Evolutionary conservation across 2,329 filamentous ascomycete species (phyloP).

Genomic region (Leptographium galeiforme): DNA sequence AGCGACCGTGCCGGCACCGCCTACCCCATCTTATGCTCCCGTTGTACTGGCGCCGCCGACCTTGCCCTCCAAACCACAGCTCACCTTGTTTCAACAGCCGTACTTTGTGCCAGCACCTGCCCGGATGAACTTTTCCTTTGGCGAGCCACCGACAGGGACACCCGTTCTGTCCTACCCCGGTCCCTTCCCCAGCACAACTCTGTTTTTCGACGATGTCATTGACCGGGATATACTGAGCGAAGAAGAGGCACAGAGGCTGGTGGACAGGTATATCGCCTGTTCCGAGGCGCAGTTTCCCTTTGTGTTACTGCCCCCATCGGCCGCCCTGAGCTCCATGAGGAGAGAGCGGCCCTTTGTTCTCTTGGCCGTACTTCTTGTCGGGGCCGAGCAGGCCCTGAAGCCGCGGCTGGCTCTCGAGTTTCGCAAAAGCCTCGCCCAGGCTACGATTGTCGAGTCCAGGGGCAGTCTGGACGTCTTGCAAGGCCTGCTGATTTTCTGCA

Average conservation of each 20-base stretch:
- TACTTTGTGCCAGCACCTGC: not conserved
- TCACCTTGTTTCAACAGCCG: not conserved
- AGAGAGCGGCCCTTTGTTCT: conserved; percentile 11
- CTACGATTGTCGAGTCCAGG: conserved; percentile 10
- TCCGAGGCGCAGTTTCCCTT: conserved; percentile 10
- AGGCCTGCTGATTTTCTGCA: conserved; percentile 12
- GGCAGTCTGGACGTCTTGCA: conserved; percentile 12
- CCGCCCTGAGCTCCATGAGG: conserved; percentile 9
- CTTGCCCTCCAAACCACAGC: not conserved
- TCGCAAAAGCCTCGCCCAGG: conserved; percentile 10
- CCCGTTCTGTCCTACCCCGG: not conserved
- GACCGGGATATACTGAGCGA: conserved; percentile 8
- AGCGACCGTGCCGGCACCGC: conserved; percentile 10
- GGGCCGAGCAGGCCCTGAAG: conserved; percentile 7
- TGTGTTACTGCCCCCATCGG: conserved; percentile 7
- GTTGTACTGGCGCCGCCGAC: no score
- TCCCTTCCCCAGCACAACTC: not conserved
- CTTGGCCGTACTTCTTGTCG: conserved; percentile 9
- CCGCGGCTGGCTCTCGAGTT: conserved; percentile 11
- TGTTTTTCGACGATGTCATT: conserved; percentile 5
- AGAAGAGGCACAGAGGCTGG: conserved; percentile 3
- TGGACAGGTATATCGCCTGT: conserved; percentile 3
- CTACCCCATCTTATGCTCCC: not conserved
- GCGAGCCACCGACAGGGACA: not conserved
- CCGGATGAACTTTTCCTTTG: not conserved